Evolutionary conservation across 176 grass and related monocot genomes (phyloP).

Genomic region (Avena insularis): DNA sequence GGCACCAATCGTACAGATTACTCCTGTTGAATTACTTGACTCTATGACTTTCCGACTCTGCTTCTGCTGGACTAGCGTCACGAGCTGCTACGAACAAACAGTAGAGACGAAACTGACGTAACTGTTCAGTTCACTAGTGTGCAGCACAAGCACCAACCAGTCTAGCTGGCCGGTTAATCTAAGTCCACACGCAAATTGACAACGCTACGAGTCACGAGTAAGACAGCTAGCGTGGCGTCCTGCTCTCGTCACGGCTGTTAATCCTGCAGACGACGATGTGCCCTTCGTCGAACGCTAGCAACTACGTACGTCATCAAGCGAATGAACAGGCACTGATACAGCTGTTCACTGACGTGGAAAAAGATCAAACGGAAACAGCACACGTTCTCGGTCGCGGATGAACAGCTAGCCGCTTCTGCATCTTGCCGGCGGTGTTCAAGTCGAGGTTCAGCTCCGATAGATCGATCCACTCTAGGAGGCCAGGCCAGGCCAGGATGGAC

Average conservation of each 20-base stretch:
- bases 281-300: not conserved
- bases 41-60: too few species aligned
- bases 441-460: not conserved
- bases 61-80: not conserved
- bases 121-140: not conserved
- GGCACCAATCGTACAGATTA: not conserved
- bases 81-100: not conserved
- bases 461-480: not conserved
- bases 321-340: not conserved
- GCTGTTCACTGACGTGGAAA: not conserved
- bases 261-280: not conserved
- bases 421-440: slow-evolving; percentile 33
- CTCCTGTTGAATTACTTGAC: not conserved
- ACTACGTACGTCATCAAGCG: not conserved
- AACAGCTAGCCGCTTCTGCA: slow-evolving; percentile 19
- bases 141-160: not conserved
- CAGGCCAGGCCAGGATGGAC: not conserved
- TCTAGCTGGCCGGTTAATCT: not conserved
- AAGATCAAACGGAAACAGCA: not conserved
- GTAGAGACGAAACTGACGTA: not conserved
- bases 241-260: slow-evolving; percentile 29
- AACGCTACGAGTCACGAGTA: not conserved
- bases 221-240: slow-evolving; percentile 11
- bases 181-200: not conserved
- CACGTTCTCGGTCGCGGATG: slow-evolving; percentile 26